A percentile compares a stretch with the other conserved stretches of the same genome.
Evolutionary conservation across 169 alveolate species (phyloP).

Genomic region (Sarcocystis neurona): DNA sequence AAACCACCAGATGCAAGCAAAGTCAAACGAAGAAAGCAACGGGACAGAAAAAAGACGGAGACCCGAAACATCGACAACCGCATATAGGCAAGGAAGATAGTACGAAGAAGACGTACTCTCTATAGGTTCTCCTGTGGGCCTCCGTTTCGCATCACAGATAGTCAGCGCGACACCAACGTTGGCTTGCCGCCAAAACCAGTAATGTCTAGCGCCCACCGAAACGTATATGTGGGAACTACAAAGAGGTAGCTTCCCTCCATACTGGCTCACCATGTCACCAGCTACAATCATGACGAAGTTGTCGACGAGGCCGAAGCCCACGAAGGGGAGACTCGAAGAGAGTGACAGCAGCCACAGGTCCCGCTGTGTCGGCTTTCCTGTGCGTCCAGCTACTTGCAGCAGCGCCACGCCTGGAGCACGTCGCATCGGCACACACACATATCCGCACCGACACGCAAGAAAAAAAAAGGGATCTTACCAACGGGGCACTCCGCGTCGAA

Average conservation of each 20-base stretch:
- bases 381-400: not conserved
- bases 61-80: no score
- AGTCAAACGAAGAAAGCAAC: no score
- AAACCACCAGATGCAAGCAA: no score
- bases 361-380: not conserved
- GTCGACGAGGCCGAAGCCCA: slow-evolving; percentile 75
- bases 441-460: not conserved
- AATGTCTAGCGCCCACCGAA: not conserved
- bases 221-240: not conserved
- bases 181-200: not conserved
- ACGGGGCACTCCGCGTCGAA: not conserved
- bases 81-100: no score
- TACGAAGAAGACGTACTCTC: no score
- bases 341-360: slow-evolving; percentile 46
- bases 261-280: slow-evolving; percentile 65
- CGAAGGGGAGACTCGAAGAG: slow-evolving; percentile 62
- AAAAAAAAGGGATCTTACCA: not conserved
- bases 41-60: no score
- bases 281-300: slow-evolving; percentile 73
- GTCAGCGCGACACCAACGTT: no score
- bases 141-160: no score
- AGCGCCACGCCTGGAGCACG: not conserved
- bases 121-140: no score
- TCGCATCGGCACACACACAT: not conserved
- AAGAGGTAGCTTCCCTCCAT: not conserved